Evolutionary conservation across 2,329 filamentous ascomycete species (phyloP), one percentile per base, ranked within the genome.

Genomic region (Colletotrichum sublineola): DNA sequence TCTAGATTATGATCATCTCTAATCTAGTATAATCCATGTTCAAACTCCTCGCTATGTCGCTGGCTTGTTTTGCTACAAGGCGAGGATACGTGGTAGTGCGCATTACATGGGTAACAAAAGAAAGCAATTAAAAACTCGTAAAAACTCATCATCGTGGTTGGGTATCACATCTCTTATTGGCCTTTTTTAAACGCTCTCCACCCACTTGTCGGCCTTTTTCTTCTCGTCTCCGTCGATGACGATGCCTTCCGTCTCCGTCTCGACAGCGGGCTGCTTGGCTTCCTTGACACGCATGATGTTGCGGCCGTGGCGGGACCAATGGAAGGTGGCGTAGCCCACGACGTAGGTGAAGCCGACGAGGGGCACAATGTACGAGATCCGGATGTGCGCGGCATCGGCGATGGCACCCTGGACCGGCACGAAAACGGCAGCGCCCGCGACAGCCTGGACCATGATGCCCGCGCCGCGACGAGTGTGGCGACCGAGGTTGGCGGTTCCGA

Each of bases 381-480:
- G 76, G 36, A 82, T 85, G 66, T 75, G 77, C 55, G 77, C 80
- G 7, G 80, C 75, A 73, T 83, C 82, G 52, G 82, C 83, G 56
- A 84, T 78, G 7, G 80, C 86, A 12, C 87, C 88, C 1, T 87
- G 82, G 44, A 89, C 81, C 0, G 87, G 86, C 0, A 88, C 88
- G 52, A 89, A 87, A 11, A 86, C 83, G 64, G 87, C 87, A n/a
- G 86, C 88, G 7, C 88, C 88, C 3, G 82, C 84, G 5, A 90
- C 87, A 58, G 85, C 86, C 1, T 83, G 86, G 0, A 90, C 85
- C 55, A 90, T 86, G 74, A 87, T 84, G 1, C 92, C 92, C 2
- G 90, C 91, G 1, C 93, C 93, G 73, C 92, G 88, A 84, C 95
- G 94, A 50, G 91, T 93, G 82, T 95, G 91, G 31, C 90, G 88